Base-by-base conservation (phyloP, 108 stramenopile genomes). In the Cyclostephanos tholiformis region DNA sequence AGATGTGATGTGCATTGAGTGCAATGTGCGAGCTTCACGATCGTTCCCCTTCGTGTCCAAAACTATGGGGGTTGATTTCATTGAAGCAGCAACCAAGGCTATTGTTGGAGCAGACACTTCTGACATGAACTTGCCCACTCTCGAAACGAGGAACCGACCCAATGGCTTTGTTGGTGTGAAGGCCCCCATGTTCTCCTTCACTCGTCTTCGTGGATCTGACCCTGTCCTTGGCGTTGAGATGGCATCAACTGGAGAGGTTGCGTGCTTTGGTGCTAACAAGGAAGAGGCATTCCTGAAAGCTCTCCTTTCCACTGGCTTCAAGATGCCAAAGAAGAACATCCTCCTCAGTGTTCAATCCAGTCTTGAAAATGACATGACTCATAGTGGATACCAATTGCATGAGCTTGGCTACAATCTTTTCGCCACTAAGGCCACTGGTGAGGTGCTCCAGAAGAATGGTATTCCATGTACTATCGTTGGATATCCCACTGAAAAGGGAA, bases 11-110 rank as follows among this genome's bases (percentile, higher is more conserved):
- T 94, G 97, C 60, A 99, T 99, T 76, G 98, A 99, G 75, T 97
- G 96, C 84, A 99, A 99, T 83, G 87, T 99, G 36, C 91, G 98
- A 61, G 98, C 98, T 7, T 97, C 96, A 58, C 87, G 98, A 53
- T 95, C 97, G 6, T 97, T 98, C 88, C 98, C 98, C 32, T 99
- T 99, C 80, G 97, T 98, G n/a, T 96, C 95, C 71, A 99, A 98
- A 86, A 98, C 98, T 4, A 95, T 98, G 90, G 96, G 95, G 46
- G 97, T 96, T 65, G 96, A 99, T 72, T 99, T 95, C 77, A 98
- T 98, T 77, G 93, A 93, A 66, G 89, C 92, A 22, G 99, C 99
- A 52, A 98, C 99, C 43, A 93, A 86, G 58, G 95, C 94, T 44
- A 96, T 98, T 73, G 84, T 96, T 32, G 89, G 87, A 65, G 79